Evolutionary conservation across 164 flowering plant species (phyloP).

Genomic region (Macadamia tetraphylla): DNA sequence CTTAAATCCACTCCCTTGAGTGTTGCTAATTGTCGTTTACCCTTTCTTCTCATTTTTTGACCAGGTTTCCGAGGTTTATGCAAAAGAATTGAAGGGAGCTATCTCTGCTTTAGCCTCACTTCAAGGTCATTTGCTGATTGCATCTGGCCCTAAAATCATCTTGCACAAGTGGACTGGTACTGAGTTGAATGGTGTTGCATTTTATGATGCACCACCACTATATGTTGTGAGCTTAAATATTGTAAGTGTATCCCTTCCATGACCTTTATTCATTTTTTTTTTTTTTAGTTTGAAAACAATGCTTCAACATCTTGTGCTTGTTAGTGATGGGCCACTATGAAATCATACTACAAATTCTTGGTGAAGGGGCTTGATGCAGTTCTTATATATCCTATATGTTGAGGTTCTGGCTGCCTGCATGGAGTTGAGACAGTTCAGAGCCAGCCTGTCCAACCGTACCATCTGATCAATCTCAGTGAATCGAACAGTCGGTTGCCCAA

Average conservation of each 20-base stretch:
- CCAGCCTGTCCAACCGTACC: too few relatives aligned
- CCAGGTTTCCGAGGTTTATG: constrained; percentile 87
- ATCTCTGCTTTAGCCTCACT: constrained; percentile 95
- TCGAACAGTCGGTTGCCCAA: too few relatives aligned
- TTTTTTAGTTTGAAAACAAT: too few relatives aligned
- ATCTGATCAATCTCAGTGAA: too few relatives aligned
- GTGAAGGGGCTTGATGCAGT: neutral
- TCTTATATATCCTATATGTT: too few relatives aligned
- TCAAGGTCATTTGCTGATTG: constrained; percentile 89
- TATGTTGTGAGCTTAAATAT: constrained; percentile 96
- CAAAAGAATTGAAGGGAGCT: constrained; percentile 95
- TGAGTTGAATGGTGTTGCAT: constrained; percentile 89
- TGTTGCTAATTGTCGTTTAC: neutral
- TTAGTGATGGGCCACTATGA: neutral
- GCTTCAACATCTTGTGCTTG: too few relatives aligned
- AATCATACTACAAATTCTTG: too few relatives aligned
- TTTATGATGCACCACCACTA: constrained; percentile 89
- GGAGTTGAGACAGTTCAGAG: too few relatives aligned
- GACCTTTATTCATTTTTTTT: neutral
- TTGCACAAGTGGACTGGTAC: constrained; percentile 93
- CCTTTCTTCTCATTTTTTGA: constrained; percentile 2
- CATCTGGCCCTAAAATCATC: constrained; percentile 95
- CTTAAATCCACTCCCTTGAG: neutral
- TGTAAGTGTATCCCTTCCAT: constrained; percentile 41
- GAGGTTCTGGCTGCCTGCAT: too few relatives aligned